These are phyloP conservation scores for Podaxis rugospora DNA, from an alignment of 768 basidiomycete genomes.

Conservation along the genomic window DNA sequence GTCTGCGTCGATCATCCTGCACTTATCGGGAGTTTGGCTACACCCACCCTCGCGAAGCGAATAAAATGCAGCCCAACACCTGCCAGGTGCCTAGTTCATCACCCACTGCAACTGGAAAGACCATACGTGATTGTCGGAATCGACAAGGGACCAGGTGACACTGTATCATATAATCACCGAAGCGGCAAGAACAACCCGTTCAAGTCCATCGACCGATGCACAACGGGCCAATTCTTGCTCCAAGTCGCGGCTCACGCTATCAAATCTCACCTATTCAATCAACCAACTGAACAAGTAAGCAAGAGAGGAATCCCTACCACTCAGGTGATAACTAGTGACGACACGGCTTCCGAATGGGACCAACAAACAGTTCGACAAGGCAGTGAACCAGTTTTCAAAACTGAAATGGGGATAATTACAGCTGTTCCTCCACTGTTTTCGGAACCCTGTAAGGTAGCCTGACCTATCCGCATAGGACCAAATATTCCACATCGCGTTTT, in stretches of 20 bases:
- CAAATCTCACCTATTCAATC: not conserved
- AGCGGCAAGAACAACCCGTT: not conserved
- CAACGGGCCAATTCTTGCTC: not conserved
- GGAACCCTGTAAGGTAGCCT: not conserved
- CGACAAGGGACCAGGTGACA: not conserved
- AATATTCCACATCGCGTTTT: not conserved
- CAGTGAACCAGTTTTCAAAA: not conserved
- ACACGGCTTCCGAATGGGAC: not conserved
- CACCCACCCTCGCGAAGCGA: not conserved
- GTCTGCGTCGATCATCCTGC: not conserved
- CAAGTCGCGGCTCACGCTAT: not conserved
- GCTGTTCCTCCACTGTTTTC: not conserved
- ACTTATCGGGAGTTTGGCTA: not conserved
- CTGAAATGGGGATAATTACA: not conserved
- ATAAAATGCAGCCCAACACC: not conserved
- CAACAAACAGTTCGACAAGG: not conserved
- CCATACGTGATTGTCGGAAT: not conserved
- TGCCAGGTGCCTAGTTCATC: not conserved
- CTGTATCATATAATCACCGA: not conserved
- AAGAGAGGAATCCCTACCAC: not conserved
- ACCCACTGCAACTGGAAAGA: not conserved
- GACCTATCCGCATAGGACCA: not conserved
- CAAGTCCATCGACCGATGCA: not conserved
- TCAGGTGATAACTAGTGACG: not conserved
- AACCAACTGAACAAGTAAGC: not conserved